Evolutionary conservation across 2,329 filamentous ascomycete species (phyloP).

Genomic region (Teratosphaeria epicoccoides): DNA sequence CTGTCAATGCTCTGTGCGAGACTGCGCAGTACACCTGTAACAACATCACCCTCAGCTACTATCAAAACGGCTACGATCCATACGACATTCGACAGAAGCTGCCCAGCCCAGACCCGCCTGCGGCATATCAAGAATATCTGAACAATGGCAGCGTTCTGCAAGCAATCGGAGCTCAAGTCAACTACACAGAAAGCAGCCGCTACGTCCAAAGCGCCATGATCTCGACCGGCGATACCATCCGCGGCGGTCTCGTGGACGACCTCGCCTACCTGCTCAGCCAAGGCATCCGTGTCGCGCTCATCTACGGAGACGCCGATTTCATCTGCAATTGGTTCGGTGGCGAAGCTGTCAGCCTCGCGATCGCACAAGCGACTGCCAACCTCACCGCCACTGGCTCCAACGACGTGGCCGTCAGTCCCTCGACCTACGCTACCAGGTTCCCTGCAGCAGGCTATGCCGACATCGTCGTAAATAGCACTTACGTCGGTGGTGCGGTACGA

Average conservation of each 20-base stretch:
- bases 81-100: slow-evolving; percentile 47
- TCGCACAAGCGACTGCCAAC: slow-evolving; percentile 26
- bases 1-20: slow-evolving; percentile 23
- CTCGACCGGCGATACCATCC: slow-evolving; percentile 35
- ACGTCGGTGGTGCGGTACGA: slow-evolving; percentile 61
- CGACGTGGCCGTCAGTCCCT: not conserved
- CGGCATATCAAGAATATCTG: slow-evolving; percentile 41
- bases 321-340: slow-evolving; percentile 59
- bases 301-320: slow-evolving; percentile 45
- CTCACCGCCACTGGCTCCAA: slow-evolving; percentile 4
- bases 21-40: slow-evolving; percentile 14
- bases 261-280: slow-evolving; percentile 32
- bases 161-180: slow-evolving; percentile 42
- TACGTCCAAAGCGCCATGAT: slow-evolving; percentile 34
- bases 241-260: slow-evolving; percentile 31
- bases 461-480: slow-evolving; percentile 56
- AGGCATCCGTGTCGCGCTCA: slow-evolving; percentile 50
- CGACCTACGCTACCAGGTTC: slow-evolving; percentile 45
- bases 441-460: slow-evolving; percentile 58
- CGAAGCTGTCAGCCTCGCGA: slow-evolving; percentile 56
- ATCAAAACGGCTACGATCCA: slow-evolving; percentile 22
- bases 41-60: slow-evolving; percentile 14
- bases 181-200: slow-evolving; percentile 35
- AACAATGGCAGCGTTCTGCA: slow-evolving; percentile 37
- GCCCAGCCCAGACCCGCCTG: slow-evolving; percentile 46